Percentiles rank a stretch among this genome's conserved stretches.
These are phyloP conservation scores for Leccinum disarticulatum DNA, from an alignment of 768 basidiomycete species.

Conservation along the genomic window DNA sequence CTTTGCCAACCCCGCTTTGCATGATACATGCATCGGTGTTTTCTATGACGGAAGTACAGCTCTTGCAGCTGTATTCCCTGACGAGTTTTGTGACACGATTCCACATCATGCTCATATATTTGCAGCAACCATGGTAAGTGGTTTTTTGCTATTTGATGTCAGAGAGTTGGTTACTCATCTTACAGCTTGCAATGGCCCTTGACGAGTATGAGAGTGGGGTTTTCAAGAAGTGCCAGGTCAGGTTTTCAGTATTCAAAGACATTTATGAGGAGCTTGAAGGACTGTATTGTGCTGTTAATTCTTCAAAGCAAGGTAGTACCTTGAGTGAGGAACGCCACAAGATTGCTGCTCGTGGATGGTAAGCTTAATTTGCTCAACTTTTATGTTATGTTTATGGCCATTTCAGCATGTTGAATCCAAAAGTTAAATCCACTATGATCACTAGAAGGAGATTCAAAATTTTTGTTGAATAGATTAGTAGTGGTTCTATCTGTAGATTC, in stretches of 20 bases:
- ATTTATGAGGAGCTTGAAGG: background rate
- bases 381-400: background rate
- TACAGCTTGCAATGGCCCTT: background rate
- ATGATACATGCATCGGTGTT: no score
- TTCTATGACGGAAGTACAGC: no score
- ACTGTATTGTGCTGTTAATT: background rate
- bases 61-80: no score
- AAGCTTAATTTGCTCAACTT: background rate
- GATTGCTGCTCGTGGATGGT: background rate
- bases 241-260: background rate
- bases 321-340: background rate
- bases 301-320: background rate
- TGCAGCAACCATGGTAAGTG: no score
- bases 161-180: no score
- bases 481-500: background rate
- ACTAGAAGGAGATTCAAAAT: background rate
- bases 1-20: no score
- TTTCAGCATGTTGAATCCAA: background rate
- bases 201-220: background rate
- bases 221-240: background rate
- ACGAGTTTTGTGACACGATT: no score
- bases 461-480: background rate
- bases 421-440: background rate
- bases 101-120: no score
- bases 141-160: no score